Conservation (phyloP, 2,329 filamentous ascomycete species). For the Hortaea werneckii region DNA sequence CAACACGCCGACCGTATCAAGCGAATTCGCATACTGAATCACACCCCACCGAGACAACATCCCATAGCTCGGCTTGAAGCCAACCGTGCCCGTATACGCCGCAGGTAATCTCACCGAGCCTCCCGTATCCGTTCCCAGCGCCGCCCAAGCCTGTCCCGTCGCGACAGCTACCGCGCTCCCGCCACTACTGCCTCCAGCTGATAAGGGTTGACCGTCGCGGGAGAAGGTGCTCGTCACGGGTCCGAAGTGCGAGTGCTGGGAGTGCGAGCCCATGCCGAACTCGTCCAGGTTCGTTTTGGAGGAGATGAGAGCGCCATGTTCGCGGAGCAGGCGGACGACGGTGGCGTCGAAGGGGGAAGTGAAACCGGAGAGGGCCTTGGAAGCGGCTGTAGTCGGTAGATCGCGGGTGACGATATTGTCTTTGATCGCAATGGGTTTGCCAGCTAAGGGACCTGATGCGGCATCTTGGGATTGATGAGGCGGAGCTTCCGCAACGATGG, state of each 20-base stretch:
- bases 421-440: conserved; percentile 37
- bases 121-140: conserved; percentile 87
- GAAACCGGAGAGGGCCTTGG: conserved; percentile 58
- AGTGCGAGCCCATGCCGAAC: conserved; percentile 90
- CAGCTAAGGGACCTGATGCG: conserved; percentile 7
- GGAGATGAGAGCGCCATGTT: conserved; percentile 52
- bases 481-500: background rate
- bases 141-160: conserved; percentile 52
- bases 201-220: conserved; percentile 33
- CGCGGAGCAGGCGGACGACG: conserved; percentile 58
- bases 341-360: conserved; percentile 72
- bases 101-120: conserved; percentile 81
- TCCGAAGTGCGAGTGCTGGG: conserved; percentile 57
- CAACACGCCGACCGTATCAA: conserved; percentile 80
- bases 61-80: conserved; percentile 88
- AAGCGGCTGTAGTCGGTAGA: conserved; percentile 67
- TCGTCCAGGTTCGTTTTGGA: conserved; percentile 92
- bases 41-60: conserved; percentile 78
- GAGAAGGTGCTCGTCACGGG: conserved; percentile 47
- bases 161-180: conserved; percentile 82
- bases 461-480: background rate
- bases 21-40: conserved; percentile 81
- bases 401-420: conserved; percentile 41
- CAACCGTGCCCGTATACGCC: conserved; percentile 71
- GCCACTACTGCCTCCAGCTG: conserved; percentile 82